Conservation (phyloP, 1,284 basidiomycete species). For the Pseudozyma thailandica region DNA sequence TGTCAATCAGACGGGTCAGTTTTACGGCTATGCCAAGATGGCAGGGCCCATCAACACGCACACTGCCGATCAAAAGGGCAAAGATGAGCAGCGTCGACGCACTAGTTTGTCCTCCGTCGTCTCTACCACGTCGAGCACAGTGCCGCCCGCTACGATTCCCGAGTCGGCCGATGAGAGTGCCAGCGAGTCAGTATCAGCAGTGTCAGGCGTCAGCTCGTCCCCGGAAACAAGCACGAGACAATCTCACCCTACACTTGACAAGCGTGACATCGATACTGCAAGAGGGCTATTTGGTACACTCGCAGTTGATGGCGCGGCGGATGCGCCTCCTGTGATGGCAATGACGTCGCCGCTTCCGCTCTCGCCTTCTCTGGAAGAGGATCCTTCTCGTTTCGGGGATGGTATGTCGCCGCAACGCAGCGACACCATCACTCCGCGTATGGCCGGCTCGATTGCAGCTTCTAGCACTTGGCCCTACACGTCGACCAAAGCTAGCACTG, state of each 20-base stretch:
- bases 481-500: slow-evolving; percentile 4
- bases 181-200: not conserved
- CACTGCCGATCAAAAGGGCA: slow-evolving; percentile 22
- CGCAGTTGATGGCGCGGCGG: slow-evolving; percentile 11
- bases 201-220: not conserved
- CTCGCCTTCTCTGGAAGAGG: slow-evolving; percentile 27
- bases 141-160: slow-evolving; percentile 11
- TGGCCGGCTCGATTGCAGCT: slow-evolving; percentile 21
- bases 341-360: slow-evolving; percentile 46
- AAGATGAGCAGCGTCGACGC: slow-evolving; percentile 34
- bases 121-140: slow-evolving; percentile 18
- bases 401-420: slow-evolving; percentile 15
- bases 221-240: slow-evolving; percentile 2
- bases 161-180: slow-evolving; percentile 26
- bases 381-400: slow-evolving; percentile 1
- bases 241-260: slow-evolving; percentile 23
- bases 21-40: slow-evolving; percentile 68
- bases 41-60: slow-evolving; percentile 52
- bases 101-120: slow-evolving; percentile 27
- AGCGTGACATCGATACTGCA: slow-evolving; percentile 34
- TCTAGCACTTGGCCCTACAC: slow-evolving; percentile 49
- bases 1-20: slow-evolving; percentile 83
- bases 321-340: not conserved
- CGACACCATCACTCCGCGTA: slow-evolving; percentile 39
- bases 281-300: slow-evolving; percentile 14